Percentiles rank a stretch among this genome's conserved stretches.
These are phyloP conservation scores for Penicillium alfredii DNA, from an alignment of 495 filamentous ascomycete genomes.

Conservation along the genomic window DNA sequence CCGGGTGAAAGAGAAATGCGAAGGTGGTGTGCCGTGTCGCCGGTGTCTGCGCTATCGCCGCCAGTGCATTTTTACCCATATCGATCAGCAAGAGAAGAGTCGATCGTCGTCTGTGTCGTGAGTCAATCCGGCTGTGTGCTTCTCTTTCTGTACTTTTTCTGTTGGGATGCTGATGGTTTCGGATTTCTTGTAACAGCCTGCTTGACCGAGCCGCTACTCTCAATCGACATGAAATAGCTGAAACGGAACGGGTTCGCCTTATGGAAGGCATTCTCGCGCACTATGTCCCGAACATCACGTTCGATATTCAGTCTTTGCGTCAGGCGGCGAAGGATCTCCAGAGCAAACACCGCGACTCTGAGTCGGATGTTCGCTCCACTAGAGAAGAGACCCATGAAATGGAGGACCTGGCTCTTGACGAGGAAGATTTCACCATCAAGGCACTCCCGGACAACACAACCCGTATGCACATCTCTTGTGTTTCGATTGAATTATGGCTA, in stretches of 20 bases:
- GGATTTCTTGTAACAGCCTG: constrained; percentile 17
- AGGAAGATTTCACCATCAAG: constrained; percentile 43
- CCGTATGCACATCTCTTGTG: constrained; percentile 22
- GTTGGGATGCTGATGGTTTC: not conserved
- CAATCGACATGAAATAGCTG: constrained; percentile 39
- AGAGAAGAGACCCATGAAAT: constrained; percentile 34
- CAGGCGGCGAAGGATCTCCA: constrained; percentile 37
- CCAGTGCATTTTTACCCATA: constrained; percentile 44
- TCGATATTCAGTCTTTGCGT: constrained; percentile 40
- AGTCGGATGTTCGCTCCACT: constrained; percentile 30
- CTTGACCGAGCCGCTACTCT: constrained; percentile 32
- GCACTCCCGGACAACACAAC: constrained; percentile 44
- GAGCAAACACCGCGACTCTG: constrained; percentile 32
- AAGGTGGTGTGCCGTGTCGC: constrained; percentile 47
- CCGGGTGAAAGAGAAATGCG: constrained; percentile 48
- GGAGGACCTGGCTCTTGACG: constrained; percentile 40
- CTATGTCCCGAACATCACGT: constrained; percentile 38
- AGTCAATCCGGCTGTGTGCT: constrained; percentile 9
- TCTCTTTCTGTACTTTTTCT: not conserved
- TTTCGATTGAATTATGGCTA: not conserved
- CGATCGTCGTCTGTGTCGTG: constrained; percentile 37
- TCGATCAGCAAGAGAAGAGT: constrained; percentile 34
- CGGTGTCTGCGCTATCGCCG: constrained; percentile 44
- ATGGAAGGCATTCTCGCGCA: constrained; percentile 42
- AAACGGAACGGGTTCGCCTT: constrained; percentile 37